Evolutionary conservation across 352 stramenopile genomes (phyloP).

Genomic region (Saprolegnia diclina): DNA sequence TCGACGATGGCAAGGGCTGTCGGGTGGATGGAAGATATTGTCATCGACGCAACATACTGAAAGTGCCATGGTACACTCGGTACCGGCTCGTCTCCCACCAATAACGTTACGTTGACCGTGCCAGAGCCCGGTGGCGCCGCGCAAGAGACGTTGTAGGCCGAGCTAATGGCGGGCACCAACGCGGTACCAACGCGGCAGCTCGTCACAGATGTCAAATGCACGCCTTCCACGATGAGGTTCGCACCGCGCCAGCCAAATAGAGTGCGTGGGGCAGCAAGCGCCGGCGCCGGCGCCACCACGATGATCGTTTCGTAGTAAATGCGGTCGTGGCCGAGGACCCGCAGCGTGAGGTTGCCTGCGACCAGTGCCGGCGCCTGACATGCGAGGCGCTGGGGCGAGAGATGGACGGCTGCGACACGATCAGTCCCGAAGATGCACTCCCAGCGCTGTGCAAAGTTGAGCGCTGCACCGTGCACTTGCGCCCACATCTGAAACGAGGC

Average conservation of each 20-base stretch:
- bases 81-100: background rate
- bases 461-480: background rate
- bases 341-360: background rate
- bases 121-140: background rate
- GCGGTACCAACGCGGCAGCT: slow-evolving; percentile 1
- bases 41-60: slow-evolving; percentile 8
- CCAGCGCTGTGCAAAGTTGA: background rate
- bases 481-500: background rate
- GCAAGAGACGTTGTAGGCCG: background rate
- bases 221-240: background rate
- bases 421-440: background rate
- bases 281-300: background rate
- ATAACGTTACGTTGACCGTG: background rate
- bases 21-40: background rate
- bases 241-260: background rate
- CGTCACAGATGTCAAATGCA: slow-evolving; percentile 1
- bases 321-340: background rate
- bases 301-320: background rate
- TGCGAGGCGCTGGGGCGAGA: background rate
- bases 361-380: background rate
- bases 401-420: background rate
- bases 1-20: background rate
- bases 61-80: background rate
- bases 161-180: background rate
- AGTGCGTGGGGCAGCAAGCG: background rate